Percentiles rank a stretch among this genome's conserved stretches.
These are phyloP conservation scores for Globisporangium uncinulatum DNA, from an alignment of 352 stramenopile genomes.

Conservation along the genomic window DNA sequence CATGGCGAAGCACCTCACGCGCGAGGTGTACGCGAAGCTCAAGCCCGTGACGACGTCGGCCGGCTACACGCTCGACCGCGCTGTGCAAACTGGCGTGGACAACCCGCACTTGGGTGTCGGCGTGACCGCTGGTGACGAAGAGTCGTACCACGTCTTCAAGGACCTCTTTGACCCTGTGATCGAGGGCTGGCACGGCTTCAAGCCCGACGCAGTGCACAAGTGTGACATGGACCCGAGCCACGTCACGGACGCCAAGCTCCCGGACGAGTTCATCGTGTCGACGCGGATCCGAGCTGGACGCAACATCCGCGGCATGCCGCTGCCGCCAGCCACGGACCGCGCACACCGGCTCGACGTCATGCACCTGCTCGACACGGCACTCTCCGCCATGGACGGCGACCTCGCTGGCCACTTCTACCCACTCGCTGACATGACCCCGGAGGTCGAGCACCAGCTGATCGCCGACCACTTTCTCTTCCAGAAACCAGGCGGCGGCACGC, in stretches of 20 bases:
- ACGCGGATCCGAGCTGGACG: conserved; percentile 90
- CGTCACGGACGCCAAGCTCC: conserved; percentile 69
- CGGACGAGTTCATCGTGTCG: conserved; percentile 85
- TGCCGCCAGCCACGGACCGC: conserved; percentile 85
- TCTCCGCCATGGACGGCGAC: conserved; percentile 60
- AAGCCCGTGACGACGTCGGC: conserved; percentile 59
- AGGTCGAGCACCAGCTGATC: conserved; percentile 89
- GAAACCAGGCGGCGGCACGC: conserved; percentile 86
- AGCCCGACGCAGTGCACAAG: conserved; percentile 68
- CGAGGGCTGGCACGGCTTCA: conserved; percentile 83
- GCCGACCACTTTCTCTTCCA: conserved; percentile 92
- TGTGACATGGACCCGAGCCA: conserved; percentile 82
- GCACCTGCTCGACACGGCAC: conserved; percentile 71
- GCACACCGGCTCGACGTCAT: conserved; percentile 81
- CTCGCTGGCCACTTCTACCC: conserved; percentile 86
- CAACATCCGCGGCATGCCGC: conserved; percentile 84
- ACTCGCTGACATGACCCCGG: conserved; percentile 87
- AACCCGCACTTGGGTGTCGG: conserved; percentile 79
- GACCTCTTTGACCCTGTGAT: conserved; percentile 83
- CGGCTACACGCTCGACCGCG: conserved; percentile 81
- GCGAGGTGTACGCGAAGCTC: conserved; percentile 77
- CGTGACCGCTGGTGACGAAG: conserved; percentile 81
- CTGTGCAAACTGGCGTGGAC: conserved; percentile 83
- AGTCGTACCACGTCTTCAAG: conserved; percentile 80
- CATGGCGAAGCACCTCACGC: conserved; percentile 82